Evolutionary conservation across 441 rosid genomes (phyloP).

Genomic region (Adansonia rubrostipa): DNA sequence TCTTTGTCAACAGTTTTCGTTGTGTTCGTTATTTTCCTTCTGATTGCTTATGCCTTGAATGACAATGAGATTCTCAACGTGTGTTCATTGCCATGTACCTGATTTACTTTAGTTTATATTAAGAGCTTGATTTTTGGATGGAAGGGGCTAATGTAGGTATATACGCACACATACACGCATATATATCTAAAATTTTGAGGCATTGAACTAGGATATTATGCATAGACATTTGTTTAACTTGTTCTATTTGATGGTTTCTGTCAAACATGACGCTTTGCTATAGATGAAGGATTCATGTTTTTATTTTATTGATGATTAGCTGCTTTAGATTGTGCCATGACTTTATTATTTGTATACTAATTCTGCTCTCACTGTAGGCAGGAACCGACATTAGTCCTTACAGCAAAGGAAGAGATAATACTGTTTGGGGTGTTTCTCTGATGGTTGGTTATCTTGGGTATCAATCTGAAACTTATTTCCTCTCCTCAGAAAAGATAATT

Average conservation of each 20-base stretch:
- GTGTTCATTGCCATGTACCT: constrained; percentile 5
- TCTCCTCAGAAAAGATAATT: constrained; percentile 12
- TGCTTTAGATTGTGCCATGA: constrained; percentile 17
- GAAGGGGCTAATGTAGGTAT: background rate
- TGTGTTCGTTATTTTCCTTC: constrained; percentile 24
- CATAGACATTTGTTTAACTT: constrained; percentile 9
- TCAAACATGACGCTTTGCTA: background rate
- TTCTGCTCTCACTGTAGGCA: constrained; percentile 50
- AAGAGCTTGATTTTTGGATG: constrained; percentile 4
- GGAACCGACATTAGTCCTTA: constrained; percentile 85
- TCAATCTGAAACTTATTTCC: constrained; percentile 32
- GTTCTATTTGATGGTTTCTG: constrained; percentile 7
- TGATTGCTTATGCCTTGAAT: constrained; percentile 19
- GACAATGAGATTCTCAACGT: constrained; percentile 16
- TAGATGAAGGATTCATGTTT: background rate
- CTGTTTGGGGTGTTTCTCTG: constrained; percentile 90
- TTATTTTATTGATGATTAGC: background rate
- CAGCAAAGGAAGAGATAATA: constrained; percentile 87
- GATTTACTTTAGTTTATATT: background rate
- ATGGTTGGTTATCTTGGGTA: constrained; percentile 99
- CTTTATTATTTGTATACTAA: background rate
- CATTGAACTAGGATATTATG: background rate
- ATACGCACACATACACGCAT: background rate
- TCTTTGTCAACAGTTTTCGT: constrained; percentile 14
- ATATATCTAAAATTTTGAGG: background rate